Evolutionary conservation across 2,329 filamentous ascomycete genomes (phyloP).

Genomic region (Graphiopsis chlorocephala): DNA sequence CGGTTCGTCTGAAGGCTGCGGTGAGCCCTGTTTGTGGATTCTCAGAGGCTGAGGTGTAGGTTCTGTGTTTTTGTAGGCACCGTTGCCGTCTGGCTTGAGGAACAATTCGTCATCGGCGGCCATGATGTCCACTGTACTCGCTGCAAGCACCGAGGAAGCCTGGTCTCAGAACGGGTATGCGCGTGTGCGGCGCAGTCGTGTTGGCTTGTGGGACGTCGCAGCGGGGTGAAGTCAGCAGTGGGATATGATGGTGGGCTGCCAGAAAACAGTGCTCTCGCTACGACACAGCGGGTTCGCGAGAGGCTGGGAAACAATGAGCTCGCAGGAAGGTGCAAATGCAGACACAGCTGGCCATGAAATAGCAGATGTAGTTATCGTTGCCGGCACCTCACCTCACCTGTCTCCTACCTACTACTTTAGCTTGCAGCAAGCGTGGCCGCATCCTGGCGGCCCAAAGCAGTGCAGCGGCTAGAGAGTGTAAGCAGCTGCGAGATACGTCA

Average conservation of each 20-base stretch:
- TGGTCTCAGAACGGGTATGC: not conserved
- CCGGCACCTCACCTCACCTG: not conserved
- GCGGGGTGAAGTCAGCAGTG: not conserved
- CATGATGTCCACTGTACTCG: not conserved
- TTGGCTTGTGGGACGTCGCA: not conserved
- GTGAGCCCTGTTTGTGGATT: constrained; percentile 28
- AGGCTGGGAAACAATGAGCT: not conserved
- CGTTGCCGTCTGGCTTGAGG: constrained; percentile 18
- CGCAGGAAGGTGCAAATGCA: not conserved
- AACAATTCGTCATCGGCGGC: constrained; percentile 22
- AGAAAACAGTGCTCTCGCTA: not conserved
- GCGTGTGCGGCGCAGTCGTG: constrained; percentile 8
- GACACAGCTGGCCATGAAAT: not conserved
- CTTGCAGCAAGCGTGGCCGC: not conserved
- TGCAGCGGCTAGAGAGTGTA: constrained; percentile 1
- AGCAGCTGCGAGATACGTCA: not conserved
- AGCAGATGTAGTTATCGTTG: not conserved
- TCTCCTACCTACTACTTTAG: not conserved
- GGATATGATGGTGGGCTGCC: not conserved
- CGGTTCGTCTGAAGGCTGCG: constrained; percentile 23
- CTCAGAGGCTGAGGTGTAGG: constrained; percentile 31
- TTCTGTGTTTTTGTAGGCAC: constrained; percentile 9
- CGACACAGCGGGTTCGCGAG: not conserved
- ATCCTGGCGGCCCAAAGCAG: constrained; percentile 7
- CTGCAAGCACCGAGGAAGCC: not conserved